phyloP scores from a whole-genome alignment of 2,329 filamentous ascomycete species.

The Cordyceps cicadae region DNA sequence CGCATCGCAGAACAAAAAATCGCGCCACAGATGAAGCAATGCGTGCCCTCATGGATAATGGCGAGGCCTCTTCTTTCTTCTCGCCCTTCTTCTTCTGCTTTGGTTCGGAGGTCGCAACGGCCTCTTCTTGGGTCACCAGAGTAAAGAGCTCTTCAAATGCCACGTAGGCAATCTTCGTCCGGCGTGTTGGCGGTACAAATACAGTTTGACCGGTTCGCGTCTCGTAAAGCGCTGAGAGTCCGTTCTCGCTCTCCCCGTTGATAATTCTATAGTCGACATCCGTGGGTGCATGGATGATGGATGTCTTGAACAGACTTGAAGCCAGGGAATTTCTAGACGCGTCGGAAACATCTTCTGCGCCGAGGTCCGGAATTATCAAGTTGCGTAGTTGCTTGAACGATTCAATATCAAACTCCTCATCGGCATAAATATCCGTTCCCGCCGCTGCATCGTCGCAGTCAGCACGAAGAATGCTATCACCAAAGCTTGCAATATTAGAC shows the following conservation, averaged over 20 bases:
- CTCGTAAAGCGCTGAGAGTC: slow-evolving; percentile 52
- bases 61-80: background rate
- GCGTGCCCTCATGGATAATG: slow-evolving; percentile 36
- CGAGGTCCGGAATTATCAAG: slow-evolving; percentile 67
- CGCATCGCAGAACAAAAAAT: slow-evolving; percentile 73
- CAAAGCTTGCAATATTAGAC: slow-evolving; percentile 56
- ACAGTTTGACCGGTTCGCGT: slow-evolving; percentile 65
- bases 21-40: slow-evolving; percentile 71
- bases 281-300: slow-evolving; percentile 63
- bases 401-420: slow-evolving; percentile 74
- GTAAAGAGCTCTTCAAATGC: slow-evolving; percentile 73
- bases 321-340: slow-evolving; percentile 61
- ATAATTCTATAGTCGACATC: slow-evolving; percentile 48
- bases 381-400: slow-evolving; percentile 62
- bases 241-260: slow-evolving; percentile 35
- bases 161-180: slow-evolving; percentile 67
- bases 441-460: slow-evolving; percentile 43
- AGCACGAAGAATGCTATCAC: slow-evolving; percentile 61
- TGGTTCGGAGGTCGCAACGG: slow-evolving; percentile 21
- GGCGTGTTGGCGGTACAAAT: slow-evolving; percentile 53
- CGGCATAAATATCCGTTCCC: slow-evolving; percentile 45
- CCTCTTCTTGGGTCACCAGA: slow-evolving; percentile 49
- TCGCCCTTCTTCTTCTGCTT: slow-evolving; percentile 7
- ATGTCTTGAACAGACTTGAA: slow-evolving; percentile 69
- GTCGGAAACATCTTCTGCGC: slow-evolving; percentile 57